Conservation (phyloP, 768 basidiomycete genomes). For the Auricularia auricula-judae region DNA sequence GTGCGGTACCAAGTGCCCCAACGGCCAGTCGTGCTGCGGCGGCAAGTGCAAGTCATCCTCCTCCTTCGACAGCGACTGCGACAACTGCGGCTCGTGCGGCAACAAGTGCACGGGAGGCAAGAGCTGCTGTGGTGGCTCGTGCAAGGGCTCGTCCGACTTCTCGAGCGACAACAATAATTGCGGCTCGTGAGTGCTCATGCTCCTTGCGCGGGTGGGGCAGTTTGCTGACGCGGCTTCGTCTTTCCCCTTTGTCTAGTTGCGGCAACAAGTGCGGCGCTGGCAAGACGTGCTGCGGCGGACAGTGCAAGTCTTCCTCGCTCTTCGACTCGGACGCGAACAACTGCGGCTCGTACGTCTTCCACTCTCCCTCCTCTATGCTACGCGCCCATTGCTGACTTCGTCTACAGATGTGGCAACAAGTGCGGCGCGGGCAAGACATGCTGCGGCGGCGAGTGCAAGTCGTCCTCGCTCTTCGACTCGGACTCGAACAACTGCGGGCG, state of each 20-base stretch:
- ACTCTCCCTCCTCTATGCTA: not conserved
- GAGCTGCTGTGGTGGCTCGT: not conserved
- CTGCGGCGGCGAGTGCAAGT: not conserved
- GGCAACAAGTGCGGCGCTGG: not conserved
- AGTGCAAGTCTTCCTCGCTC: not conserved
- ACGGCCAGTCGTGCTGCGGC: not conserved
- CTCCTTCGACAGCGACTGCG: not conserved
- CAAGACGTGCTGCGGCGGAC: not conserved
- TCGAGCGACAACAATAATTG: not conserved
- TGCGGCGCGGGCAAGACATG: not conserved
- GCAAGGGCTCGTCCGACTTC: not conserved
- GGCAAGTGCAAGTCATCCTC: not conserved
- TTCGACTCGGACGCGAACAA: not conserved
- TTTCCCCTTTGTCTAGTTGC: not conserved
- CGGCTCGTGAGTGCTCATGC: not conserved
- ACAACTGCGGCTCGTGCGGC: not conserved
- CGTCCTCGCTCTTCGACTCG: not conserved
- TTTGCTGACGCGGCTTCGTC: too few relatives aligned
- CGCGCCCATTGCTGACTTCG: not conserved
- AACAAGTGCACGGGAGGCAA: not conserved
- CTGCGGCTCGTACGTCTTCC: not conserved
- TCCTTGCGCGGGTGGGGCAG: too few relatives aligned
- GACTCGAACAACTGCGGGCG: not conserved
- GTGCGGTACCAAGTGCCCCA: not conserved
- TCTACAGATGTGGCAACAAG: not conserved